Base-by-base conservation (phyloP, 2,329 filamentous ascomycete species). In the Diaporthe sp. region DNA sequence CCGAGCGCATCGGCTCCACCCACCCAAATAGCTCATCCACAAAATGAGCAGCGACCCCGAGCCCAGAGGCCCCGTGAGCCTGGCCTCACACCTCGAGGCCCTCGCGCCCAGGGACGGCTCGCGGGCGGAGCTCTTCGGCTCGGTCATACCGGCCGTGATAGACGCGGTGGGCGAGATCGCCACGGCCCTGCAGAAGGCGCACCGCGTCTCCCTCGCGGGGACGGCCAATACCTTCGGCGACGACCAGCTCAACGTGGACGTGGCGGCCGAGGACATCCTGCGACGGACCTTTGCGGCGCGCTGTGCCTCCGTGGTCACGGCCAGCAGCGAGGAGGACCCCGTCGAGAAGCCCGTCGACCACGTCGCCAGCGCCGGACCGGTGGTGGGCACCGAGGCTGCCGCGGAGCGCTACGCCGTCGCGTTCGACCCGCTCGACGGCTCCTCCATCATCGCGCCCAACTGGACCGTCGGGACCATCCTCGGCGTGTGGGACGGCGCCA, bases 371-470 rank as follows among this genome's bases (percentile, higher is more conserved):
- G 65, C 17, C 2, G 63, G 30, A 2, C 22, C 32, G 2, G 30
- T 15, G 51, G n/a, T 37, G 15, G 44, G 9, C 37, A 15, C 47
- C 3, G n/a, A n/a, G n/a, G n/a, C n/a, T n/a, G 15, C 13, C 39
- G 6, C 71, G 2, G 87, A 91, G 77, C 78, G 82, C 37, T 92
- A 92, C 81, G 88, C 90, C 0, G 81, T 92, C 12, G 90, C 89
- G 0, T 92, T 92, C 77, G 91, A 92, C 77, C 91, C 91, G 0
- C 85, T 92, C 0, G 91, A 92, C 77, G 91, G 91, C 15, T 90
- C 88, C 80, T 92, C 88, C 75, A 90, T 91, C 77, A 89, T 91
- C 56, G 87, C 84, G 0, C 84, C 89, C 1, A 90, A 90, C 78
- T 91, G 88, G 88, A 85, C 87, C 0, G 89, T 91, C 12, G 89